Conservation (phyloP, 2,329 filamentous ascomycete species). For the Dothiorella sarmentorum region DNA sequence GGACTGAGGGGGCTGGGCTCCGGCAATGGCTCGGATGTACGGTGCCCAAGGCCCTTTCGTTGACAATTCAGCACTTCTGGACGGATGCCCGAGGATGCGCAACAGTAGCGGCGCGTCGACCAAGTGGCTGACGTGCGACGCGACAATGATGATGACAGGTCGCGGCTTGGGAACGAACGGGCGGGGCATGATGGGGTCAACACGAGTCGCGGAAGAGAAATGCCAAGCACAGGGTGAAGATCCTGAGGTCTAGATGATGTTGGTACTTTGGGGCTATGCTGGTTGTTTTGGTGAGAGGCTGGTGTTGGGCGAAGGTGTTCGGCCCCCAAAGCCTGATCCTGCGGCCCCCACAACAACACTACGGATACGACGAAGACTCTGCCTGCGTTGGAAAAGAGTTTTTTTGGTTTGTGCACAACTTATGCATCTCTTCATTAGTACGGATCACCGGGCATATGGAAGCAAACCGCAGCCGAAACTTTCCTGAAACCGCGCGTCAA, state of each 20-base stretch:
- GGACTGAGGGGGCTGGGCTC: slow-evolving; percentile 15
- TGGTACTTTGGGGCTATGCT: background rate
- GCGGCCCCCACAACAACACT: no score
- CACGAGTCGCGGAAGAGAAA: slow-evolving; percentile 20
- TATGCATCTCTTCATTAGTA: no score
- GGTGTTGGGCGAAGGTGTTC: background rate
- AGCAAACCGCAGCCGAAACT: no score
- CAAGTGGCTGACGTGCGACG: slow-evolving; percentile 19
- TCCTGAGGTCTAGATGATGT: background rate
- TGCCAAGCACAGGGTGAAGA: slow-evolving; percentile 18
- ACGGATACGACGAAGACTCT: no score
- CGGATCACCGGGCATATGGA: no score
- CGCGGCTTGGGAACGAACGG: slow-evolving; percentile 10
- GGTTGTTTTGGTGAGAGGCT: background rate
- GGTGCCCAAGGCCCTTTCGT: slow-evolving; percentile 10
- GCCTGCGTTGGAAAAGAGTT: no score
- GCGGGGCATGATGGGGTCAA: background rate
- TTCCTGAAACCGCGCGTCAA: no score
- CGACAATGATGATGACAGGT: slow-evolving; percentile 16
- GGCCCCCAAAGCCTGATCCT: no score
- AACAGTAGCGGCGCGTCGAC: slow-evolving; percentile 17
- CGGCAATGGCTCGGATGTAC: slow-evolving; percentile 16
- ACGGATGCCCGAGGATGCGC: slow-evolving; percentile 14
- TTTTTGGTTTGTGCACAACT: no score
- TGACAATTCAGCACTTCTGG: slow-evolving; percentile 16